Conservation (phyloP, 2,329 filamentous ascomycete genomes). For the Aspergillus glaucus region DNA sequence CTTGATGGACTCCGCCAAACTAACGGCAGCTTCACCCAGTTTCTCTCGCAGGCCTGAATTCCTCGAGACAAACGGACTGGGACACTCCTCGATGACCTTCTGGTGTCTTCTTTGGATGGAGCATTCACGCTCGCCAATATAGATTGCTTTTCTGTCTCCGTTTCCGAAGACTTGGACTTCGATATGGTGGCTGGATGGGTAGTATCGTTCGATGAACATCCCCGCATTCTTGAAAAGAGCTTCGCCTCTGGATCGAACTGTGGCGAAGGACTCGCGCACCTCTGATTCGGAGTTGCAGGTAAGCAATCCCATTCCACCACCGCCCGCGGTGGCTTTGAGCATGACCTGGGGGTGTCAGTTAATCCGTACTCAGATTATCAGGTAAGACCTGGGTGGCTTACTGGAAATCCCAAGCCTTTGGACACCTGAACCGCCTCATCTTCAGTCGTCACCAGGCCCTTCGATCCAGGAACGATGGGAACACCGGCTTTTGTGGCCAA, state of each 20-base stretch:
- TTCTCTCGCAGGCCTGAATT: constrained; percentile 55
- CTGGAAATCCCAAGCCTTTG: constrained; percentile 44
- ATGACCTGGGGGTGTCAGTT: constrained; percentile 44
- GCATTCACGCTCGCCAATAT: constrained; percentile 84
- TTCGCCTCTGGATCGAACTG: constrained; percentile 67
- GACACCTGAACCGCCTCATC: constrained; percentile 43
- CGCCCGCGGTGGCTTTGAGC: constrained; percentile 72
- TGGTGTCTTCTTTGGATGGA: constrained; percentile 82
- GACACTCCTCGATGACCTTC: constrained; percentile 86
- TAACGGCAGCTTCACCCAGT: constrained; percentile 63
- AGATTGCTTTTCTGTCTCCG: constrained; percentile 67
- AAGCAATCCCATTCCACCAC: constrained; percentile 79
- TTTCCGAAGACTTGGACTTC: constrained; percentile 91
- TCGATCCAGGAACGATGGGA: constrained; percentile 50
- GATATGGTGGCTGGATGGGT: constrained; percentile 72
- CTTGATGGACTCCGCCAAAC: constrained; percentile 49
- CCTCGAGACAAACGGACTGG: constrained; percentile 59
- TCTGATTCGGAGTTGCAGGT: constrained; percentile 64
- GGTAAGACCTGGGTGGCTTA: constrained; percentile 15
- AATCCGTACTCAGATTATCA: not conserved
- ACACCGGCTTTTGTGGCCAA: constrained; percentile 49
- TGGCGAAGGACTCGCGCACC: constrained; percentile 63
- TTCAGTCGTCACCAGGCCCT: constrained; percentile 42
- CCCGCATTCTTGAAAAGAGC: constrained; percentile 79
- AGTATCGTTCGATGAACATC: constrained; percentile 79